Conservation (phyloP, 306 rosid genomes). For the Acacia acuminata region DNA sequence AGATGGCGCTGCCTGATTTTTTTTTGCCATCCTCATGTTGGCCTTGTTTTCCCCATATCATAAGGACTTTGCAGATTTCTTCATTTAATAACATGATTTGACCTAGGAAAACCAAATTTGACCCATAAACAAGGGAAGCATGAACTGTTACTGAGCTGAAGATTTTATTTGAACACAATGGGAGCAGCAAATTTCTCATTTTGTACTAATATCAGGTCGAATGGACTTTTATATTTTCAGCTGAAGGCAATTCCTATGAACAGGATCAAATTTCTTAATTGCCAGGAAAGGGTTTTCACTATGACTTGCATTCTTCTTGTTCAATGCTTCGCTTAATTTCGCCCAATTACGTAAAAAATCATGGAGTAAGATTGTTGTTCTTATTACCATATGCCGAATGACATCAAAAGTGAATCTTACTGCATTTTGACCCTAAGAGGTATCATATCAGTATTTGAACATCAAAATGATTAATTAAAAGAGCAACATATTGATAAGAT, state of each 20-base stretch:
- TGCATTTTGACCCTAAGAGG: conserved; percentile 1
- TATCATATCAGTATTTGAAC: not conserved
- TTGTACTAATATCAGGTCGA: not conserved
- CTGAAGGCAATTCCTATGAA: not conserved
- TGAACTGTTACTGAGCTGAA: not conserved
- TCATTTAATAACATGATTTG: conserved; percentile 15
- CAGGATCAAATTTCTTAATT: conserved; percentile 16
- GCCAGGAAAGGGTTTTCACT: not conserved
- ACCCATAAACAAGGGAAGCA: not conserved
- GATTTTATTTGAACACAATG: not conserved
- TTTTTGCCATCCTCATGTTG: not conserved
- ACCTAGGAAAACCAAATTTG: not conserved
- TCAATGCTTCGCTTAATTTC: conserved; percentile 5
- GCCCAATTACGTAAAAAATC: not conserved
- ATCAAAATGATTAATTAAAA: not conserved
- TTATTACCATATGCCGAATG: not conserved
- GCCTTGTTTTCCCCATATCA: conserved; percentile 2
- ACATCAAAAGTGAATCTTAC: not conserved
- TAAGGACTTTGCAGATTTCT: not conserved
- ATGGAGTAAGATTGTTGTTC: not conserved
- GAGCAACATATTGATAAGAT: conserved; percentile 1
- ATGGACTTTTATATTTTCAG: not conserved
- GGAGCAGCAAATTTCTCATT: not conserved
- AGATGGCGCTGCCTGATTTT: not conserved
- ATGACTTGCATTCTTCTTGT: not conserved